phyloP scores from a whole-genome alignment of 768 basidiomycete species.

The Chalciporus sphaerocephalus region DNA sequence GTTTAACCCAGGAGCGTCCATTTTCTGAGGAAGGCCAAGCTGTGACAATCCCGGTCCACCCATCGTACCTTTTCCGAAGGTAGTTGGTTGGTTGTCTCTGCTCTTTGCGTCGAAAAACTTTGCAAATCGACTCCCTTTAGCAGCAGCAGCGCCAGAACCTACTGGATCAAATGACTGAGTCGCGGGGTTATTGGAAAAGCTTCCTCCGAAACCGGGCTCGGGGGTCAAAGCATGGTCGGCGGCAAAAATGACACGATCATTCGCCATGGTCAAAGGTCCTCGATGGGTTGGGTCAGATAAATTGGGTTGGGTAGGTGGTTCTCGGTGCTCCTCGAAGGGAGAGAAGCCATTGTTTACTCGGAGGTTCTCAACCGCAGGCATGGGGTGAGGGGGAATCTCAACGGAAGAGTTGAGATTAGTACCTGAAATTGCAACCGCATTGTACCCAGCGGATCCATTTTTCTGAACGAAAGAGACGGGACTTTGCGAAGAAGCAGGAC shows the following conservation, averaged over 20 bases:
- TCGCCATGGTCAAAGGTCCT: constrained; percentile 10
- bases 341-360: constrained; percentile 40
- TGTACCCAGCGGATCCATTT: constrained; percentile 15
- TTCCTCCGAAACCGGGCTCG: constrained; percentile 17
- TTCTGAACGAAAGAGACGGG: constrained; percentile 22
- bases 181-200: constrained; percentile 13
- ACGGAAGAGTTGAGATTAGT: constrained; percentile 9
- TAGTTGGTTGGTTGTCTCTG: constrained; percentile 37
- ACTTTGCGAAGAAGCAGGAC: constrained; percentile 21
- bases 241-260: constrained; percentile 23
- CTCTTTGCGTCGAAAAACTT: constrained; percentile 82
- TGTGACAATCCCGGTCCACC: constrained; percentile 43
- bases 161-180: constrained; percentile 26
- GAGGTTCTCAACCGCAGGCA: constrained; percentile 8
- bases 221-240: constrained; percentile 17
- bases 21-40: constrained; percentile 43
- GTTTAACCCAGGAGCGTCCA: constrained; percentile 37
- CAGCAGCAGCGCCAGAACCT: constrained; percentile 45
- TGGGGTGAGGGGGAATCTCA: constrained; percentile 16
- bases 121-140: constrained; percentile 79
- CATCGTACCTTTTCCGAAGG: constrained; percentile 37
- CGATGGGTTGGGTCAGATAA: constrained; percentile 20
- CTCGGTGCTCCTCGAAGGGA: constrained; percentile 50
- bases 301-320: constrained; percentile 4
- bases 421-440: constrained; percentile 7